phyloP scores from a whole-genome alignment of 2,329 filamentous ascomycete genomes.

The Hypoxylon sp. region DNA sequence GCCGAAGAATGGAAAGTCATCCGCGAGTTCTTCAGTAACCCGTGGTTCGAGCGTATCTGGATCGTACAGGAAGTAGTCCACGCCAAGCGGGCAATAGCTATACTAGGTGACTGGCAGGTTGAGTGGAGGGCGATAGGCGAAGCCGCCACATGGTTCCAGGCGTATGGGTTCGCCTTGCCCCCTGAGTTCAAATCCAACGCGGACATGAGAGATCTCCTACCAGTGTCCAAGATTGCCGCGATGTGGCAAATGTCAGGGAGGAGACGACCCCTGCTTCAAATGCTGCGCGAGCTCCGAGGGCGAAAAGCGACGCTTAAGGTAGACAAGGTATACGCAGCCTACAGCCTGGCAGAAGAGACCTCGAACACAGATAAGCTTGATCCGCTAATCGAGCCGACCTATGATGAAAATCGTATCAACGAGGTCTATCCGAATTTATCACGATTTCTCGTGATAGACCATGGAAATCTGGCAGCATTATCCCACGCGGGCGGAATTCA shows the following conservation, averaged over 20 bases:
- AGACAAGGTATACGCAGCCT: slow-evolving; percentile 39
- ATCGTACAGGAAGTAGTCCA: slow-evolving; percentile 39
- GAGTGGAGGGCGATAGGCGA: slow-evolving; percentile 33
- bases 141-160: slow-evolving; percentile 34
- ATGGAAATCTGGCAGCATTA: slow-evolving; percentile 31
- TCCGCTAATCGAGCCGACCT: slow-evolving; percentile 34
- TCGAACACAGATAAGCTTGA: slow-evolving; percentile 22
- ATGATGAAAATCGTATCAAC: slow-evolving; percentile 24
- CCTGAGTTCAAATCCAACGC: slow-evolving; percentile 20
- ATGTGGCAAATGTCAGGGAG: slow-evolving; percentile 31
- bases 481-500: slow-evolving; percentile 34
- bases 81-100: slow-evolving; percentile 27
- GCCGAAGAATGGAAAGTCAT: slow-evolving; percentile 33
- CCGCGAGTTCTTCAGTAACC: slow-evolving; percentile 32
- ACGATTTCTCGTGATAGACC: slow-evolving; percentile 35
- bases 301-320: slow-evolving; percentile 32
- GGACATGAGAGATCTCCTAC: slow-evolving; percentile 28
- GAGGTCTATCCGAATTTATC: slow-evolving; percentile 33
- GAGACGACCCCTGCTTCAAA: slow-evolving; percentile 29
- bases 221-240: slow-evolving; percentile 25
- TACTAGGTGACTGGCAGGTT: slow-evolving; percentile 37
- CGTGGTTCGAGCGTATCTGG: slow-evolving; percentile 40
- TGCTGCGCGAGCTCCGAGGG: slow-evolving; percentile 33
- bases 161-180: slow-evolving; percentile 37
- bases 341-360: slow-evolving; percentile 38